Conservation (phyloP, 345 rosid species). For the Melaleuca quinquenervia region DNA sequence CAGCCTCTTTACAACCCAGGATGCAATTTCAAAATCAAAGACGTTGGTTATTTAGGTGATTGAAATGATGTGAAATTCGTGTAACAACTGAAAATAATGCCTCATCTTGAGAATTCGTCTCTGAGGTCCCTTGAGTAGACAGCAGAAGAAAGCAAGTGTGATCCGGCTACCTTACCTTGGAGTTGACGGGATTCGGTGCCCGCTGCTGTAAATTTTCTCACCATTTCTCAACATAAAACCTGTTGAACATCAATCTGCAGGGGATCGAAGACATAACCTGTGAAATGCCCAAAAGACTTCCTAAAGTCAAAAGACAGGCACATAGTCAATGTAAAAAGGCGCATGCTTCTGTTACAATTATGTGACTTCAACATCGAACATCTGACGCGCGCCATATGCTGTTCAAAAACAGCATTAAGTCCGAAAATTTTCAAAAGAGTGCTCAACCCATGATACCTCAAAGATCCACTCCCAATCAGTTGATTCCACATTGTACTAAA, state of each 20-base stretch:
- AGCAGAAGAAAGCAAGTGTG: background rate
- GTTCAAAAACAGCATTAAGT: no score
- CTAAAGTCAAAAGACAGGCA: background rate
- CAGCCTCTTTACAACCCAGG: background rate
- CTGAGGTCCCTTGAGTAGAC: background rate
- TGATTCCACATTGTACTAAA: no score
- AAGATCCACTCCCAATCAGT: no score
- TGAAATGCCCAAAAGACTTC: background rate
- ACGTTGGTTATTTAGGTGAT: background rate
- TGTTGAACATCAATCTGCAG: fast-evolving
- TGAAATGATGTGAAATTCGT: background rate
- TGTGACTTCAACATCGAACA: no score
- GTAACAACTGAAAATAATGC: background rate
- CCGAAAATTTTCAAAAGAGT: no score
- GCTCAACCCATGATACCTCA: no score
- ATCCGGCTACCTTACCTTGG: fast-evolving
- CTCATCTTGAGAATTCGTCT: background rate
- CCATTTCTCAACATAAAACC: background rate
- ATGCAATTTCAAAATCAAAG: background rate
- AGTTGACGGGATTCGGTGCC: background rate
- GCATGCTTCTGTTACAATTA: no score
- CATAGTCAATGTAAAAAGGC: background rate
- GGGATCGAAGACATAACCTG: background rate
- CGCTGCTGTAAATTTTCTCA: background rate
- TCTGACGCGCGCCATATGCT: no score